phyloP scores from a whole-genome alignment of 202 grass and related monocot species.

The Dendrocalamus latiflorus region DNA sequence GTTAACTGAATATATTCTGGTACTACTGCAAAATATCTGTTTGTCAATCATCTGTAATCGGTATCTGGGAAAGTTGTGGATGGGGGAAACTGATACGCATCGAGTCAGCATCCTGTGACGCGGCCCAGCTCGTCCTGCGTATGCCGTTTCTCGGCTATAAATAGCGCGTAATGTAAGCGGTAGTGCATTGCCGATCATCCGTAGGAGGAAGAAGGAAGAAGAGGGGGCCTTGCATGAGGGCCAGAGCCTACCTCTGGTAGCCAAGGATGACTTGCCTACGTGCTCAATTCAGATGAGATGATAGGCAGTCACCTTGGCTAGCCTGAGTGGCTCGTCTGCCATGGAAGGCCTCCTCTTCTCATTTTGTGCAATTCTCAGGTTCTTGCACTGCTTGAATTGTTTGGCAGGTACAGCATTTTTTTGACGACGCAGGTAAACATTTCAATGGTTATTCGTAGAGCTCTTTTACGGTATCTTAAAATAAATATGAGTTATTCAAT shows the following conservation, averaged over 20 bases:
- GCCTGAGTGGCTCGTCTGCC: conserved; percentile 53
- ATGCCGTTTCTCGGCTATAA: conserved; percentile 21
- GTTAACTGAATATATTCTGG: conserved; percentile 35
- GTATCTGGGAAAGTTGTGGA: conserved; percentile 33
- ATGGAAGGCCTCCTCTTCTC: conserved; percentile 69
- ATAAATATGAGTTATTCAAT: no score
- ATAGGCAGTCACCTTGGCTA: conserved; percentile 95
- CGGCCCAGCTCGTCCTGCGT: not conserved
- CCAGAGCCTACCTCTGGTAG: conserved; percentile 60
- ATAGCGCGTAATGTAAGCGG: not conserved
- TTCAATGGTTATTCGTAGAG: not conserved
- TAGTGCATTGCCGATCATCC: not conserved
- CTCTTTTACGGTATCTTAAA: no score
- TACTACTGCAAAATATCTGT: not conserved
- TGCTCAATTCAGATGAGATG: conserved; percentile 26
- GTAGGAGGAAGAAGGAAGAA: conserved; percentile 22
- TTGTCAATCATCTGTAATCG: not conserved
- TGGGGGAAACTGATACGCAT: not conserved
- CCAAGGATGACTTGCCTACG: conserved; percentile 99
- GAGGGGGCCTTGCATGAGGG: conserved; percentile 69
- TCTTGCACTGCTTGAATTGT: not conserved
- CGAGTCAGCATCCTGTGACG: not conserved
- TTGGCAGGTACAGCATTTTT: not conserved
- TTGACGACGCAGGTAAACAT: no score
- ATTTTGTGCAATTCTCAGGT: no score